Evolutionary conservation across 176 grass and related monocot genomes (phyloP).

Genomic region (Phoenix roebelenii): DNA sequence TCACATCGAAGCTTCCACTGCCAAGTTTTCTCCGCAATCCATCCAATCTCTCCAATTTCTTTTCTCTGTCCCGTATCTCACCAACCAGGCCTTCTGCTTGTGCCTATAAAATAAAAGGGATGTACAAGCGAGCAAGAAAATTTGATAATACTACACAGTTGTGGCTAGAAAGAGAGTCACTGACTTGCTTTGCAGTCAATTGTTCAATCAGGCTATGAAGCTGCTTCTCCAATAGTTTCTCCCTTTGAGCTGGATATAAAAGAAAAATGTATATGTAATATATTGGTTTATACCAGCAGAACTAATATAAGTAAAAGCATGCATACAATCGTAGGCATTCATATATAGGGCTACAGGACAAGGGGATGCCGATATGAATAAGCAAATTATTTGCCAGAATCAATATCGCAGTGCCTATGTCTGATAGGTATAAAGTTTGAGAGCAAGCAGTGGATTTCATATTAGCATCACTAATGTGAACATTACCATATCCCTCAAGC

Average conservation of each 20-base stretch:
- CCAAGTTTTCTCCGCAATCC: conserved; percentile 28
- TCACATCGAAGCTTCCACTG: conserved; percentile 26
- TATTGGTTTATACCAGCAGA: too few relatives aligned
- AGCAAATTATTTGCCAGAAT: too few relatives aligned
- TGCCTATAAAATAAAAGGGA: conserved; percentile 24
- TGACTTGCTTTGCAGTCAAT: conserved; percentile 81
- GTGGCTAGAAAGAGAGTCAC: conserved; percentile 2
- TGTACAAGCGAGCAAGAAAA: background rate
- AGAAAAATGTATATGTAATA: background rate
- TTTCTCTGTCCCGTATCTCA: conserved; percentile 65
- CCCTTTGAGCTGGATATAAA: conserved; percentile 64
- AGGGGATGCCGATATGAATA: too few relatives aligned
- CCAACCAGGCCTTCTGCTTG: conserved; percentile 66
- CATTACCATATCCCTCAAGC: too few relatives aligned
- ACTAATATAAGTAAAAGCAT: too few relatives aligned
- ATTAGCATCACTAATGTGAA: too few relatives aligned
- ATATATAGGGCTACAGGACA: too few relatives aligned
- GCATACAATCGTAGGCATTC: too few relatives aligned
- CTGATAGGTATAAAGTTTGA: too few relatives aligned
- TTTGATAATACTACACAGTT: too few relatives aligned
- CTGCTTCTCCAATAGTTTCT: conserved; percentile 85
- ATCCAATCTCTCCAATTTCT: conserved; percentile 68
- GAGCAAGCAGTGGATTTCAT: too few relatives aligned
- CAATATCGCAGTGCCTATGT: too few relatives aligned
- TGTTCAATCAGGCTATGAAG: conserved; percentile 85